Evolutionary conservation across 768 basidiomycete species (phyloP).

Genomic region (Boletus rufocinnamomeus): DNA sequence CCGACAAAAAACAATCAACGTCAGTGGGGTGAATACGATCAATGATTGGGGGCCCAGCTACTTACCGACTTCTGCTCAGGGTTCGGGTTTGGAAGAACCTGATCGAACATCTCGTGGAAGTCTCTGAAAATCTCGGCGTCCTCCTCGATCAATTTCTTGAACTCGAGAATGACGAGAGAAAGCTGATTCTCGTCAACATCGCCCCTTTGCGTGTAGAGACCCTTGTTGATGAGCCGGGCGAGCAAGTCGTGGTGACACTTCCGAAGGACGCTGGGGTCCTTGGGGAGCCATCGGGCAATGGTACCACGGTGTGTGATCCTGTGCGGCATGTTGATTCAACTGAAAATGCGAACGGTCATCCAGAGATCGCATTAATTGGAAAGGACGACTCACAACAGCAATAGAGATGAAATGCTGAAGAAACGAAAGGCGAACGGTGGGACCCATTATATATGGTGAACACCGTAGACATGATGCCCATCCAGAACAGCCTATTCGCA

Average conservation of each 20-base stretch:
- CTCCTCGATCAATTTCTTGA: background rate
- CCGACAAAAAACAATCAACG: background rate
- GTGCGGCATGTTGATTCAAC: background rate
- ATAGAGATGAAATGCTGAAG: background rate
- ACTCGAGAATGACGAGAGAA: no score
- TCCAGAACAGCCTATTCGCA: background rate
- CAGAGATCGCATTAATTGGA: background rate
- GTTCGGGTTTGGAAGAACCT: background rate
- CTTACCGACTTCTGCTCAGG: background rate
- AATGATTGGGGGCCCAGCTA: background rate
- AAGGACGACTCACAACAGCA: background rate
- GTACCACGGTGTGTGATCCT: background rate
- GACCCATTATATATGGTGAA: background rate
- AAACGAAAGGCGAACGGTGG: background rate
- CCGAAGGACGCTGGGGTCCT: background rate
- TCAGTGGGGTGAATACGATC: background rate
- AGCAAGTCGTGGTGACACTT: background rate
- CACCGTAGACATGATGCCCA: no score
- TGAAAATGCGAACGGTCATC: background rate
- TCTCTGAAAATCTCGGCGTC: background rate
- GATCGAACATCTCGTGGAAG: background rate
- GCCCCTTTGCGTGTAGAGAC: no score
- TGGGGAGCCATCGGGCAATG: background rate
- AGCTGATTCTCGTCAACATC: background rate
- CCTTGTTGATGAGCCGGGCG: no score